phyloP scores from a whole-genome alignment of 2,329 filamentous ascomycete species.

The Ustilaginoidea virens region DNA sequence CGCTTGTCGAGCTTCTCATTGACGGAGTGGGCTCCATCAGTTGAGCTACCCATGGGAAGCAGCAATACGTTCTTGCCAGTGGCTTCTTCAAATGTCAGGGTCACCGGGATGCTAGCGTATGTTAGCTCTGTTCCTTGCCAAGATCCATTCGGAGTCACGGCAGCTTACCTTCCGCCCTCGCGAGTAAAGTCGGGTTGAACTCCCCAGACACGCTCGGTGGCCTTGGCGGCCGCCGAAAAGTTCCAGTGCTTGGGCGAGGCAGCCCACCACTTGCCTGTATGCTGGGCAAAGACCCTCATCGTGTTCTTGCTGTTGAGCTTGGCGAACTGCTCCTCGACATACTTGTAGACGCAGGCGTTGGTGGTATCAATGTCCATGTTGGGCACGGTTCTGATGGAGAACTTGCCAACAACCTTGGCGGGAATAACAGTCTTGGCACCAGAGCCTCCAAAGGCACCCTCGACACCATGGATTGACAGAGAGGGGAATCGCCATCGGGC shows the following conservation, averaged over 20 bases:
- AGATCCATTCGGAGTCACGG: too few species aligned
- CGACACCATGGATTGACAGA: constrained; percentile 83
- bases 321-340: constrained; percentile 70
- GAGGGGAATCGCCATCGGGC: constrained; percentile 91
- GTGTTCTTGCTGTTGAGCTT: constrained; percentile 88
- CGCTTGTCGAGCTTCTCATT: constrained; percentile 96
- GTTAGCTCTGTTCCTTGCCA: background rate
- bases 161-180: constrained; percentile 69
- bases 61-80: constrained; percentile 95
- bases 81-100: constrained; percentile 91
- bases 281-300: constrained; percentile 64
- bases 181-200: constrained; percentile 89
- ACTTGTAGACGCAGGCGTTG: constrained; percentile 70
- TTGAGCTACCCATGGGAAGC: constrained; percentile 93
- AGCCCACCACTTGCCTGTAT: constrained; percentile 98
- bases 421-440: constrained; percentile 98
- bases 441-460: constrained; percentile 84
- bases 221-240: constrained; percentile 86
- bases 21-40: constrained; percentile 90
- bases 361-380: constrained; percentile 92
- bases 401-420: constrained; percentile 95
- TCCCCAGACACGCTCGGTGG: constrained; percentile 89
- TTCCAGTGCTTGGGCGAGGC: constrained; percentile 98
- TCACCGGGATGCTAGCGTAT: constrained; percentile 75
- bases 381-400: constrained; percentile 92